Base-by-base conservation (phyloP, 2,329 filamentous ascomycete genomes). In the Elsinoe ampelina region DNA sequence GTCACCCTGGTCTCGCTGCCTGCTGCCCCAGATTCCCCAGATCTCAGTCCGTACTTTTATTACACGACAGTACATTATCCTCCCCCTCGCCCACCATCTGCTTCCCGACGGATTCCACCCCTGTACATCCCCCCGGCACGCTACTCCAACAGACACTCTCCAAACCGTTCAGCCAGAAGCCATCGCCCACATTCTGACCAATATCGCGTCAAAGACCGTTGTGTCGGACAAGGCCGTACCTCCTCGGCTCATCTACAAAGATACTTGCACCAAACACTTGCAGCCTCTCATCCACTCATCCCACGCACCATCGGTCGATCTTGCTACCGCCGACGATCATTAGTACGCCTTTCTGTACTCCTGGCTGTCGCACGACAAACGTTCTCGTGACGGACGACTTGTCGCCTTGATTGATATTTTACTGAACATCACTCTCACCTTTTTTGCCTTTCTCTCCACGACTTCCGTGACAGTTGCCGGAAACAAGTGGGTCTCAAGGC, bases 241-340 rank as follows among this genome's bases (percentile, higher is more conserved):
- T 52, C 48, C 48, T 52, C 48, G 48, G 48, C 48, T 19, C 48
- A 52, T 22, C 26, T 52, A 52, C 48, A 38, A 17, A 22, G 48
- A 52, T 52, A 52, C 48, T 35, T 52, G 13, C 22, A 15, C 45
- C 48, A 52, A 52, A 36, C 12, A 32, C 19, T 15, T 35, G 48
- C 34, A 32, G 32, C 48, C 35, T 52, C 48, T 39, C 19, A 17
- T 55, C 54, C 42, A 32, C n/a, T 45, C 54, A 56, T 48, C 54
- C 41, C 54, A 45, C 41, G 38, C 42, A 34, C 30, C 54, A 56
- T 56, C 54, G 54, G 54, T 22, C 54, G 54, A 56, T 56, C 54
- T 20, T 56, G 20, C 54, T 47, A 34, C 20, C 42, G 32, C 38
- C 34, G 52, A 43, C 52, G 52, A 55, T 55, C 52, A 42, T 19